Evolutionary conservation across 1,284 basidiomycete genomes (phyloP), one percentile per base, ranked within the genome.

Genomic region (Leccinum fallax): DNA sequence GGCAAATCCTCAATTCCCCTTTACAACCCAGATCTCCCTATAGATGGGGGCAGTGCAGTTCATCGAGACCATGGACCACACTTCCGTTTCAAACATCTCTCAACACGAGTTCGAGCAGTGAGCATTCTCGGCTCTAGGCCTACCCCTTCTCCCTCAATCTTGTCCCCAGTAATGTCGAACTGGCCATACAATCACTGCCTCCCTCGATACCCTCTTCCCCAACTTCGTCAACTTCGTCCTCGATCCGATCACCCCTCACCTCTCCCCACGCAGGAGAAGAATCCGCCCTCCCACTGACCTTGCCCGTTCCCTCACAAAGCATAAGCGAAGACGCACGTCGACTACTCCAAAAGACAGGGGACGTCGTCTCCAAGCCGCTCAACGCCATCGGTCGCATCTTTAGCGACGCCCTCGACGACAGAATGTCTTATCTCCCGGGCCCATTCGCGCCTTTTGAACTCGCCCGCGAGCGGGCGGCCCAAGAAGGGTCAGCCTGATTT

Each of bases 51-150:
- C 68, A 26, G 61, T 69, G 26, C 69, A 71, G 24, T 69, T 71
- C 40, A 72, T 69, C 46, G 67, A 66, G 53, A 63, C 60, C 0
- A 95, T 99, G 93, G 97, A 98, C 75, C 93, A 96, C 66, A 91
- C 94, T 0, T 92, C 92, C 7, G 79, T 99, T 49, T 97, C 94
- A 13, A 90, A 93, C 70, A 97, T 98, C 65, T 89, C 92, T 0
- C 93, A 96, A 74, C 90, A 92, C 57, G 94, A 98, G 67, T 98
- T 99, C 64, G 96, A 98, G 74, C 81, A 75, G 84, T 93, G 75
- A 59, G 84, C 34, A 24, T 16, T 28, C 76, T 30, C 4, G 15
- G 13, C 26, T 5, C 1, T 7, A 49, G 15, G 9, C 54, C 8
- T 30, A 51, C 15, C 7, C 40, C 28, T n/a, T 5, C 21, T 19